These are phyloP conservation scores for Cinnamomum chago DNA, from an alignment of 164 flowering plant genomes.

Conservation along the genomic window DNA sequence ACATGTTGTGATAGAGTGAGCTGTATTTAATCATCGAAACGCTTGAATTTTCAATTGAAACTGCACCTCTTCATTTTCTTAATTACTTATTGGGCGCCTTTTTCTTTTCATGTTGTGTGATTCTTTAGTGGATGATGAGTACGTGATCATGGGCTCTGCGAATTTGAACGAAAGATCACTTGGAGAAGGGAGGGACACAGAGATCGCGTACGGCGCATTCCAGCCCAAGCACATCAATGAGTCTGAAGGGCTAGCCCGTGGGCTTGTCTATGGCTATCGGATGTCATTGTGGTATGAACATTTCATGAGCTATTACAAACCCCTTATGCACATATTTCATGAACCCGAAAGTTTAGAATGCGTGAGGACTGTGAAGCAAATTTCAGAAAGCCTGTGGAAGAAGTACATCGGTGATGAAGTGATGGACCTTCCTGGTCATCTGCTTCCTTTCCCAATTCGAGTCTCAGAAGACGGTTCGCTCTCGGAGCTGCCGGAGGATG, in stretches of 20 bases:
- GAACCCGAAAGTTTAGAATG: slow-evolving; percentile 43
- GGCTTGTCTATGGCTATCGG: slow-evolving; percentile 49
- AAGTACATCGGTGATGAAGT: slow-evolving; percentile 23
- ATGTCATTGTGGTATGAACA: slow-evolving; percentile 68
- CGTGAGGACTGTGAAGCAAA: slow-evolving; percentile 29
- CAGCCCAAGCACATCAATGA: slow-evolving; percentile 50
- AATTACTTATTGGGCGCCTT: neutral
- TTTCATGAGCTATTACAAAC: slow-evolving; percentile 19
- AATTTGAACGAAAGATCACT: slow-evolving; percentile 78
- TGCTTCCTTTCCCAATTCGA: slow-evolving; percentile 57
- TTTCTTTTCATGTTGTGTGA: neutral
- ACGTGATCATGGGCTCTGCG: slow-evolving; percentile 76
- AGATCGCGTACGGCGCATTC: slow-evolving; percentile 76
- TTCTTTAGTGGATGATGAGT: slow-evolving; percentile 71
- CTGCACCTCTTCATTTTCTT: neutral
- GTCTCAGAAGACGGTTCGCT: slow-evolving; percentile 29
- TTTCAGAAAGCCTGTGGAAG: slow-evolving; percentile 45
- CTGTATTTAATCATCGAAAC: neutral
- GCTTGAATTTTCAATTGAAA: neutral
- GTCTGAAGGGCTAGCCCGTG: slow-evolving; percentile 26
- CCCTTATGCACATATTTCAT: slow-evolving; percentile 10
- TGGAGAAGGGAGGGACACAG: slow-evolving; percentile 67
- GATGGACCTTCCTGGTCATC: slow-evolving; percentile 43
- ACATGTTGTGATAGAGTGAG: no score
- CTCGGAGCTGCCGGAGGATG: slow-evolving; percentile 23